Conservation (phyloP, 2,329 filamentous ascomycete species). For the Paradendryphiella salina region DNA sequence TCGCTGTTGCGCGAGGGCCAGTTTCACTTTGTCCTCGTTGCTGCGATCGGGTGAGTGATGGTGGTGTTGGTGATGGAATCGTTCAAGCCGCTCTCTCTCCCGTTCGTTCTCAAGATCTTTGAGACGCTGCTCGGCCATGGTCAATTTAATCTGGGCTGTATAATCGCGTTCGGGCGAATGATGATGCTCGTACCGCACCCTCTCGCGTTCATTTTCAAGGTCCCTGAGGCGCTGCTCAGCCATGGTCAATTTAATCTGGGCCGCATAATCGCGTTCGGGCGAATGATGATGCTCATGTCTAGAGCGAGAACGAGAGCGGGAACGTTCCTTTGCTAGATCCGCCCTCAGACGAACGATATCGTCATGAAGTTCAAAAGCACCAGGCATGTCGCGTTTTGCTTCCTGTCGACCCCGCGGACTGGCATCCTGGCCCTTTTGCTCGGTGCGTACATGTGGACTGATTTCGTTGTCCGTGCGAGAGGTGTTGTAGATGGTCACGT, state of each 20-base stretch:
- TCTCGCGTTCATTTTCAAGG: constrained; percentile 8
- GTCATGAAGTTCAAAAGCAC: constrained; percentile 44
- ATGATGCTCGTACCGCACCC: constrained; percentile 14
- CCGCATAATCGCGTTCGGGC: constrained; percentile 7
- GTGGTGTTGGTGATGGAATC: not conserved
- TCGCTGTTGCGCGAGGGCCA: constrained; percentile 42
- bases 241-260: constrained; percentile 11
- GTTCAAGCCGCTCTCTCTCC: constrained; percentile 28
- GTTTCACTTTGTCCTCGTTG: constrained; percentile 36
- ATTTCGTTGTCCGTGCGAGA: constrained; percentile 46
- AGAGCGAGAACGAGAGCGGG: constrained; percentile 26
- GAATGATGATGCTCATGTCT: constrained; percentile 25
- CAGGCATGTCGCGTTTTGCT: constrained; percentile 33
- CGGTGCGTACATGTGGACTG: constrained; percentile 40
- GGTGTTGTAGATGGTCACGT: constrained; percentile 54
- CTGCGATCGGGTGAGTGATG: constrained; percentile 16
- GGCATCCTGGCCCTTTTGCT: constrained; percentile 30
- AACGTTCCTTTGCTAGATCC: constrained; percentile 28
- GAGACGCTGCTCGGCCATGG: constrained; percentile 42
- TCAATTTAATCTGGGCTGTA: constrained; percentile 39
- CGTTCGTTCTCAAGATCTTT: constrained; percentile 43
- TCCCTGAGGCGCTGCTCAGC: constrained; percentile 14
- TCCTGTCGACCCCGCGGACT: constrained; percentile 37
- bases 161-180: constrained; percentile 31
- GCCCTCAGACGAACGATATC: constrained; percentile 39